Evolutionary conservation across 2,329 filamentous ascomycete species (phyloP).

Genomic region (Davidsoniella virescens): DNA sequence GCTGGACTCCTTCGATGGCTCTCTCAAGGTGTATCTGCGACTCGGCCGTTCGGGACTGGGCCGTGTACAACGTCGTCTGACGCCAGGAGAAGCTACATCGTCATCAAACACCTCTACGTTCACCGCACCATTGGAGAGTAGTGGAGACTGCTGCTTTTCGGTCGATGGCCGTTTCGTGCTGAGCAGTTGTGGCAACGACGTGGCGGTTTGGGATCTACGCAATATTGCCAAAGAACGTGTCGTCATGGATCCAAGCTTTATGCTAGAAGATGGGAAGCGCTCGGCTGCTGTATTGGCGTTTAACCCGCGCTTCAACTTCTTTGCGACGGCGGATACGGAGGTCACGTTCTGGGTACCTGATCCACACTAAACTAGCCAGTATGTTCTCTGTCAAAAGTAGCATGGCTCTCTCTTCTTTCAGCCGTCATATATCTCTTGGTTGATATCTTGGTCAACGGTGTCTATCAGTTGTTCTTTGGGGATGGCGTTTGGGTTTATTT

Average conservation of each 20-base stretch:
- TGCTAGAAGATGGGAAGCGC: slow-evolving; percentile 44
- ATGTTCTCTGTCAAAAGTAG: too few relatives aligned
- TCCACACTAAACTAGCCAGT: slow-evolving; percentile 20
- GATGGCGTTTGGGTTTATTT: too few relatives aligned
- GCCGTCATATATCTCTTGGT: too few relatives aligned
- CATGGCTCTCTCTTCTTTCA: too few relatives aligned
- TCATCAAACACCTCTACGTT: slow-evolving; percentile 19
- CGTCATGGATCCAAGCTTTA: slow-evolving; percentile 45
- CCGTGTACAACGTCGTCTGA: slow-evolving; percentile 34
- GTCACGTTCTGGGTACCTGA: slow-evolving; percentile 65
- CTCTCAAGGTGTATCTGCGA: slow-evolving; percentile 56
- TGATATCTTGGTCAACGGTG: too few relatives aligned
- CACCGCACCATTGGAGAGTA: slow-evolving; percentile 33
- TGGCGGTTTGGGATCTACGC: slow-evolving; percentile 76
- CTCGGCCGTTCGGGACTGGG: slow-evolving; percentile 38
- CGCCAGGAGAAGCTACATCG: slow-evolving; percentile 30
- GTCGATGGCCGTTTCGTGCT: slow-evolving; percentile 82
- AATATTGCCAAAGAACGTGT: slow-evolving; percentile 30
- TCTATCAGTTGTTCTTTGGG: too few relatives aligned
- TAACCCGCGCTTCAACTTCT: slow-evolving; percentile 82
- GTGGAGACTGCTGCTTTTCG: slow-evolving; percentile 73
- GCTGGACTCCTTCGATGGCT: slow-evolving; percentile 81
- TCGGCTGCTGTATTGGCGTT: slow-evolving; percentile 64
- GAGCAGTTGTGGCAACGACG: slow-evolving; percentile 57
- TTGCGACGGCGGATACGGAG: slow-evolving; percentile 79